Base-by-base conservation (phyloP, 495 filamentous ascomycete genomes). In the Aspergillus affinis region DNA sequence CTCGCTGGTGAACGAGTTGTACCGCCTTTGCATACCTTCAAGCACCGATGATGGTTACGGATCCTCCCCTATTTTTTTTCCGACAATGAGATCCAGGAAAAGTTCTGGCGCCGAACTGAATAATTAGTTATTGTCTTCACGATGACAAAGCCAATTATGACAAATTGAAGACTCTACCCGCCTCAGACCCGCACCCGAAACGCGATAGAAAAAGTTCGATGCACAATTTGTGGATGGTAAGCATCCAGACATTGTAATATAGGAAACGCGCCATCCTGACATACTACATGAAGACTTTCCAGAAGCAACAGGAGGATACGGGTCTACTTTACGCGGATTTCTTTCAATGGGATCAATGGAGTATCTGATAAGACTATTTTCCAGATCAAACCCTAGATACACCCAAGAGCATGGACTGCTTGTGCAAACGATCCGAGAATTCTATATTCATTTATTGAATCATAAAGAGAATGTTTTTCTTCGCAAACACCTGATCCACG, bases 101-200 rank as follows among this genome's bases (percentile, higher is more conserved):
- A 55, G 45, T 61, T 61, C 47, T 62, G 60, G 54, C 18, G 27
- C 7, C 19, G 60, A 18, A 58, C 60, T 18, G 61, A 57, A 7
- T n/a, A n/a, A n/a, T n/a, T n/a, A n/a, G n/a, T n/a, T 64, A 64
- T 27, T 18, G 45, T 21, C 58, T 64, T n/a, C 19, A 64, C 41
- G 4, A 48, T 13, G 60, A 64, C 48, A 57, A 52, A 52, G 20
- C 18, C 1, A 64, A 64, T 44, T 60, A 57, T 46, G 18, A 57
- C 36, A 60, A 41, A 19, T 46, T 64, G 12, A 26, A 46, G 13
- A 57, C 46, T 9, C 20, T 57, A 3, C 52, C 36, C n/a, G 51
- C 61, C 18, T 64, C 61, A 7, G 61, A 64, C 23, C 61, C 52
- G 10, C 61, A 62, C 27, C 61, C 56, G n/a, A 59, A 59, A 47